Evolutionary conservation across 2,329 filamentous ascomycete genomes (phyloP), one percentile per base, ranked within the genome.

Genomic region (Fusarium sp.): DNA sequence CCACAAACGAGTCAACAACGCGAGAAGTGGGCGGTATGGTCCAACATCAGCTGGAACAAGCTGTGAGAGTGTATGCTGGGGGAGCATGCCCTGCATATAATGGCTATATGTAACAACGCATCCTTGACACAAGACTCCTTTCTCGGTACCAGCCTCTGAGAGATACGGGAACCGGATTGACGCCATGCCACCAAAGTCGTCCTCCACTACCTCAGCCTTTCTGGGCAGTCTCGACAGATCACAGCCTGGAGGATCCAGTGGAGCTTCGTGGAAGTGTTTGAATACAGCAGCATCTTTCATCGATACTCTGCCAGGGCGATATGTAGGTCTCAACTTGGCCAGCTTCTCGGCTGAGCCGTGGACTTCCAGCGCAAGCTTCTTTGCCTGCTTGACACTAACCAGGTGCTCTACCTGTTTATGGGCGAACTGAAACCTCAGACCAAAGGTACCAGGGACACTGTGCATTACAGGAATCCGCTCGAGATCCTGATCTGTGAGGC

Each of bases 371-470:
- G 69, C 75, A 20, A 79, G 67, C 16, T 73, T 34, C 57, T 77
- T 77, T 20, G 65, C 74, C 29, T 77, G 73, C 55, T 74, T 76
- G 16, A 76, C 71, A 61, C 75, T 77, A 27, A 78, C 74, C 20
- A 78, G 65, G 11, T 61, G 70, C n/a, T 66, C 58, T 20, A 60
- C 54, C n/a, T 57, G 57, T 25, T 64, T 54, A 16, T 67, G 66
- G 20, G 63, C 47, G 27, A 67, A 70, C 44, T 55, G 57, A 22
- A 71, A 51, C 29, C 68, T 69, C 22, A 74, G 45, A 41, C 51
- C 64, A 56, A 77, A 78, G 3, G 47, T 64, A 13, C 72, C 76
- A 18, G 75, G 74, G 18, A 77, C 58, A 30, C 59, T 73, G 7
- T 64, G 63, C 65, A 75, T 70, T 18, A 69, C 30, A 29, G 68